A percentile compares a stretch with the other conserved stretches of the same genome.
Evolutionary conservation across 2,329 filamentous ascomycete species (phyloP).

Genomic region (Colletotrichum melonis): DNA sequence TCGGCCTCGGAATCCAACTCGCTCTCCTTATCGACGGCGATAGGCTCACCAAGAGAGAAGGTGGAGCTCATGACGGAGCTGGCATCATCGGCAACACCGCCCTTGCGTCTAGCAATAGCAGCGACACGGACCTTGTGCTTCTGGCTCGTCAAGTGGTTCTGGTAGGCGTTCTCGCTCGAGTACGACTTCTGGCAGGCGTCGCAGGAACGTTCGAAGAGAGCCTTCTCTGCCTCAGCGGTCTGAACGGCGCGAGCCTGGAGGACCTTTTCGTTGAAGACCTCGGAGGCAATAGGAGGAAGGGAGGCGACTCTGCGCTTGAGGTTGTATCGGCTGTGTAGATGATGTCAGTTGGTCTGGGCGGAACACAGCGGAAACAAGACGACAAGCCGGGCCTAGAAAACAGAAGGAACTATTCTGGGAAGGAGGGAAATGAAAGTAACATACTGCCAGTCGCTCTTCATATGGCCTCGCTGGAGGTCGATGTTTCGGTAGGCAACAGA

Average conservation of each 20-base stretch:
- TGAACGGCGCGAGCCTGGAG: slow-evolving; percentile 88
- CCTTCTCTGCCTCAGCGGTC: slow-evolving; percentile 86
- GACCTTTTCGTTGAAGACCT: slow-evolving; percentile 96
- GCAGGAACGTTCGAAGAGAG: slow-evolving; percentile 87
- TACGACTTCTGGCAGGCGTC: slow-evolving; percentile 89
- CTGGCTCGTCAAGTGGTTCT: slow-evolving; percentile 90
- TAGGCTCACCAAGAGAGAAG: slow-evolving; percentile 88
- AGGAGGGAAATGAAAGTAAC: slow-evolving; percentile 49
- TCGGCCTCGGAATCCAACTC: slow-evolving; percentile 75
- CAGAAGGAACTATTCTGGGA: background rate
- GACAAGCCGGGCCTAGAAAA: background rate
- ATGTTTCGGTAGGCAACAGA: slow-evolving; percentile 96
- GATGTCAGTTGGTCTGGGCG: slow-evolving; percentile 33
- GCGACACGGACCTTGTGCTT: slow-evolving; percentile 83
- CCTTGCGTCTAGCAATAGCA: slow-evolving; percentile 48
- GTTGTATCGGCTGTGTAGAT: slow-evolving; percentile 81
- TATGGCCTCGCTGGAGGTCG: slow-evolving; percentile 92
- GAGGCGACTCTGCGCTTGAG: slow-evolving; percentile 93
- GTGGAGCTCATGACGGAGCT: slow-evolving; percentile 90
- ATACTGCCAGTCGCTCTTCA: slow-evolving; percentile 99
- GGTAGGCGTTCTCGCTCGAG: slow-evolving; percentile 95
- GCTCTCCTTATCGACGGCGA: slow-evolving; percentile 57
- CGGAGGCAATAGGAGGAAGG: slow-evolving; percentile 89
- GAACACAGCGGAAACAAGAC: background rate
- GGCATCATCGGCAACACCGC: slow-evolving; percentile 67